Conservation (phyloP, 2,329 filamentous ascomycete species). For the Ascosphaera apis region DNA sequence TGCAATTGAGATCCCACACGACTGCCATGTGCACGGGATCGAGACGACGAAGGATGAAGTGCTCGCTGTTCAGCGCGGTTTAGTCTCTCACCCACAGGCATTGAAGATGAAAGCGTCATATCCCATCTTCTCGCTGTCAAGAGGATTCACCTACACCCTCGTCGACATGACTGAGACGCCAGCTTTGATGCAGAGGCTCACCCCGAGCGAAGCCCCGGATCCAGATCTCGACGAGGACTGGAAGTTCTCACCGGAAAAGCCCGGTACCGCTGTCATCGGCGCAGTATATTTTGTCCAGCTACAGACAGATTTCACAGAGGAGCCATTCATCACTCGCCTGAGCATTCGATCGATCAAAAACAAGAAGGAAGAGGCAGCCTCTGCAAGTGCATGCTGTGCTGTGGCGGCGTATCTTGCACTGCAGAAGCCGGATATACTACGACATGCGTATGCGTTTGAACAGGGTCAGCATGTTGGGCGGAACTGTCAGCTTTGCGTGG, state of each 20-base stretch:
- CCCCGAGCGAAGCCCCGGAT: slow-evolving; percentile 9
- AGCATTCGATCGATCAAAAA: slow-evolving; percentile 12
- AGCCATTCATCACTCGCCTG: slow-evolving; percentile 11
- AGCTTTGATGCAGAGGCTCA: slow-evolving; percentile 8
- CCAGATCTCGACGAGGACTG: slow-evolving; percentile 11
- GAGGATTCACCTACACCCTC: slow-evolving; percentile 37
- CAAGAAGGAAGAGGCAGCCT: slow-evolving; percentile 25
- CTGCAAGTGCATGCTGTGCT: slow-evolving; percentile 27
- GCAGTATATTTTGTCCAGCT: slow-evolving; percentile 12
- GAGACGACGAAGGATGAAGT: slow-evolving; percentile 11
- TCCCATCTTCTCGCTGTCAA: slow-evolving; percentile 40
- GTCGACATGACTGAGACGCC: slow-evolving; percentile 11
- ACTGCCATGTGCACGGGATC: slow-evolving; percentile 35
- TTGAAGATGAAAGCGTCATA: slow-evolving; percentile 14
- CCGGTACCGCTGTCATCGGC: slow-evolving; percentile 9
- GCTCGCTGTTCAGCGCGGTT: slow-evolving; percentile 9
- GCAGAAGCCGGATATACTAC: slow-evolving; percentile 14
- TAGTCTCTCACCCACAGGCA: slow-evolving; percentile 8
- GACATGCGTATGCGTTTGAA: slow-evolving; percentile 18
- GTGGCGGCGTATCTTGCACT: slow-evolving; percentile 23
- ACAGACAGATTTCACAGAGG: slow-evolving; percentile 8
- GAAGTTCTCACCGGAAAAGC: slow-evolving; percentile 3
- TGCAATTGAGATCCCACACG: slow-evolving; percentile 41
- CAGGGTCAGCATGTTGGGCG: slow-evolving; percentile 31
- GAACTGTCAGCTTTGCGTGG: slow-evolving; percentile 25